Base-by-base conservation (phyloP, 441 rosid species). In the Breynia disticha region DNA sequence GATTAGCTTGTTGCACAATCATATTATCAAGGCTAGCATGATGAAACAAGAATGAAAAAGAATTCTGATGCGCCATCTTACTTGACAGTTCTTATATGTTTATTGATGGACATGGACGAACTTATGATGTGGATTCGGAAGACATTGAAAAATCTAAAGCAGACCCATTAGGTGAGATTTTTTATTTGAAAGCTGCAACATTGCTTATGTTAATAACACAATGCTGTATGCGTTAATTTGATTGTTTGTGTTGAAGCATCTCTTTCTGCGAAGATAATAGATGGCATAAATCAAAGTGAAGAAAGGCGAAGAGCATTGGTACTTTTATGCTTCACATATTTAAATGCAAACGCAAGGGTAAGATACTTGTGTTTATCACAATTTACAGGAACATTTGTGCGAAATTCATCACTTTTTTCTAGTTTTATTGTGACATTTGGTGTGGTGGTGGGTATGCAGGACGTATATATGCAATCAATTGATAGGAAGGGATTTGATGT, bases 241-340 rank as follows among this genome's bases (percentile, higher is more conserved):
- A 64, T 32, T 67, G 42, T 57, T 19, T 52, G 45, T 19, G 42
- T 10, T 62, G 61, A 69, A 93, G 93, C 97, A 46, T 77, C 79
- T 44, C 68, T 76, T 75, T 75, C 88, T 58, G 80, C 89, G 16
- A 83, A 66, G 70, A 75, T 93, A 44, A 82, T 89, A 41, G 96
- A 93, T 68, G 96, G 99, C 56, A 78, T 89, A 47, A 89, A 93
- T 68, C 87, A 69, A 76, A 79, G 86, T 43, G 84, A 84, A 75
- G 74, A 79, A 16, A 87, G 97, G 76, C 81, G 96, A 52, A 76
- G 80, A 53, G 90, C 86, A 20, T 75, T 89, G 47, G 66, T 79
- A 56, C 87, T 89, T 41, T 87, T 93, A 54, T 93, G 97, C 69
- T 66, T 84, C 46, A 51, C 76, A 52, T 71, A 89, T 73, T 72